Conservation (phyloP, 2,329 filamentous ascomycete genomes). For the Exophiala bonariae region DNA sequence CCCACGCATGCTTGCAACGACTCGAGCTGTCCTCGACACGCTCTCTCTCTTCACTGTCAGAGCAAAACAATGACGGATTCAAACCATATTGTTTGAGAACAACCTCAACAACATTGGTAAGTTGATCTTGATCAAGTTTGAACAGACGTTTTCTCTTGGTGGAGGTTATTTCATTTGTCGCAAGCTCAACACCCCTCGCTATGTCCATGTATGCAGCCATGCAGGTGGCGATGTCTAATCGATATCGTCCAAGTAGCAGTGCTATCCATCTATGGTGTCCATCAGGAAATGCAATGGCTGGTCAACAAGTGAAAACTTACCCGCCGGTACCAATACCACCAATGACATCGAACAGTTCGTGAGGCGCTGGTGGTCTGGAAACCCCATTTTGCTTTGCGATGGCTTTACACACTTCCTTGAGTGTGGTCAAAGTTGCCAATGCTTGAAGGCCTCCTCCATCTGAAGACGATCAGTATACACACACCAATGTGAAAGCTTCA, state of each 20-base stretch:
- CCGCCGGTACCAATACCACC: constrained; percentile 21
- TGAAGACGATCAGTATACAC: constrained; percentile 4
- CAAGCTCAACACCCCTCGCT: constrained; percentile 9
- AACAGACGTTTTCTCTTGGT: constrained; percentile 6
- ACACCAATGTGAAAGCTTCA: neutral
- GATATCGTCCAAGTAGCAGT: constrained; percentile 20
- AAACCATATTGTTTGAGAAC: constrained; percentile 12
- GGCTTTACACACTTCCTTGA: constrained; percentile 19
- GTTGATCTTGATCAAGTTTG: constrained; percentile 14
- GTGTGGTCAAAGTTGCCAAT: constrained; percentile 19
- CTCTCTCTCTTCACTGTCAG: neutral
- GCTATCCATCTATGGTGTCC: constrained; percentile 15
- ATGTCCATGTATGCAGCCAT: constrained; percentile 23
- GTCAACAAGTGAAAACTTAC: constrained; percentile 1
- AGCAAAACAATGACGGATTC: constrained; percentile 4
- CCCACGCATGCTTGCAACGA: constrained; percentile 13
- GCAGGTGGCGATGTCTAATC: constrained; percentile 19
- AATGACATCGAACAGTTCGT: constrained; percentile 23
- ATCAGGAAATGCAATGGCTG: neutral
- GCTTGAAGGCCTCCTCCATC: constrained; percentile 24
- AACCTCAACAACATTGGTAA: constrained; percentile 8
- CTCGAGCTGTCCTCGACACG: neutral
- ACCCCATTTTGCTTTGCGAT: constrained; percentile 19
- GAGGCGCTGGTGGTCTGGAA: constrained; percentile 13
- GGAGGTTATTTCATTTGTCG: neutral